Conservation (phyloP, 768 basidiomycete species). For the Gloeostereum incarnatum region DNA sequence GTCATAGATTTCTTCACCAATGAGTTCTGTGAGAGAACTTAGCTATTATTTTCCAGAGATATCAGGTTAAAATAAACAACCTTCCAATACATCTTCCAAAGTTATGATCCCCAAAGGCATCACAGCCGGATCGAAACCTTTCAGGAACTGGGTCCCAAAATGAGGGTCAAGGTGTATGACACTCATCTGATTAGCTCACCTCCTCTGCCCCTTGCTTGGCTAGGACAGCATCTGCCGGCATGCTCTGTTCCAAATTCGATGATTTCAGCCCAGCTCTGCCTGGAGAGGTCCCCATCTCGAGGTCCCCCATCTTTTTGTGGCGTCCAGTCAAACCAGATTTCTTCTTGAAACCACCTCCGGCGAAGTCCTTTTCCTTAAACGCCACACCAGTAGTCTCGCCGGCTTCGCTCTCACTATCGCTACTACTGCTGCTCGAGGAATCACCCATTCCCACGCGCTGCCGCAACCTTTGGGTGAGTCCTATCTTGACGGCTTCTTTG, state of each 20-base stretch:
- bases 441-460: conserved; percentile 70
- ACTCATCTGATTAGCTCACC: conserved; percentile 17
- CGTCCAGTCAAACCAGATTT: not conserved
- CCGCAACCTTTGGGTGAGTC: conserved; percentile 70
- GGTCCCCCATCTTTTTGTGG: conserved; percentile 1
- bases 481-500: conserved; percentile 75
- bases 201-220: conserved; percentile 45
- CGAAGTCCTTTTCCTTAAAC: conserved; percentile 8
- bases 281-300: not conserved
- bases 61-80: conserved; percentile 15
- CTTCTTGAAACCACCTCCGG: conserved; percentile 4
- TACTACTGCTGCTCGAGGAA: conserved; percentile 1
- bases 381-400: conserved; percentile 8
- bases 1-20: conserved; percentile 68
- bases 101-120: conserved; percentile 69
- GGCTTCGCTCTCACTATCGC: conserved; percentile 9
- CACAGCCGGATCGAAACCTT: conserved; percentile 47
- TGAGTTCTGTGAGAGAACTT: conserved; percentile 34
- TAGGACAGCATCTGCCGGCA: conserved; percentile 62
- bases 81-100: conserved; percentile 63
- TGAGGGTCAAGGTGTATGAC: not conserved
- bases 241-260: conserved; percentile 42
- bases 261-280: conserved; percentile 11
- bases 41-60: not conserved
- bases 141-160: conserved; percentile 34